phyloP scores from a whole-genome alignment of 1,284 basidiomycete genomes.

The Irpex rosettiformis region DNA sequence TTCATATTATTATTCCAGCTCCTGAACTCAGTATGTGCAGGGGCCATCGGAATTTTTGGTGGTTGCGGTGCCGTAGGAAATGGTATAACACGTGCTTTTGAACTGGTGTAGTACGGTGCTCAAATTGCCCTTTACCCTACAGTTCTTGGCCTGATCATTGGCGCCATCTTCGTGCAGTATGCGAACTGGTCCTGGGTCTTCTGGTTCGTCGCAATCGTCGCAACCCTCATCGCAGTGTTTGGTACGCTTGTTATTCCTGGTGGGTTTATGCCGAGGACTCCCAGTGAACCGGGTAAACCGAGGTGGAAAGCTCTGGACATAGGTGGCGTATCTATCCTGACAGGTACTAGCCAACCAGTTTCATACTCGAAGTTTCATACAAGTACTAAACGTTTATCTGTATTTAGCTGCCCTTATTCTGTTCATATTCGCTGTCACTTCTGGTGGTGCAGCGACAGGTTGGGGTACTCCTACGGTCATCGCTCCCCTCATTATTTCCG shows the following conservation, averaged over 20 bases:
- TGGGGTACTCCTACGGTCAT: constrained; percentile 41
- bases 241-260: constrained; percentile 34
- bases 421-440: constrained; percentile 48
- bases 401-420: constrained; percentile 30
- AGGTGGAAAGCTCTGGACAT: constrained; percentile 36
- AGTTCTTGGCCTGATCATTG: constrained; percentile 42
- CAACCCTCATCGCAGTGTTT: constrained; percentile 31
- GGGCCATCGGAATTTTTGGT: constrained; percentile 41
- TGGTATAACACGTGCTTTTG: constrained; percentile 30
- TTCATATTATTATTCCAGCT: not conserved
- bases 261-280: not conserved
- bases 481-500: constrained; percentile 39
- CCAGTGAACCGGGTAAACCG: constrained; percentile 17
- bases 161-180: constrained; percentile 39
- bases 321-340: constrained; percentile 37
- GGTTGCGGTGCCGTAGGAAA: constrained; percentile 43
- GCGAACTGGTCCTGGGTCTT: constrained; percentile 44
- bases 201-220: constrained; percentile 39
- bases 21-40: not conserved
- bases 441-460: constrained; percentile 36
- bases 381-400: not conserved
- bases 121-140: not conserved
- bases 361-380: not conserved
- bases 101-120: not conserved
- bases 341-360: constrained; percentile 20